Evolutionary conservation across 495 filamentous ascomycete genomes (phyloP).

Genomic region (Trichoderma virens): DNA sequence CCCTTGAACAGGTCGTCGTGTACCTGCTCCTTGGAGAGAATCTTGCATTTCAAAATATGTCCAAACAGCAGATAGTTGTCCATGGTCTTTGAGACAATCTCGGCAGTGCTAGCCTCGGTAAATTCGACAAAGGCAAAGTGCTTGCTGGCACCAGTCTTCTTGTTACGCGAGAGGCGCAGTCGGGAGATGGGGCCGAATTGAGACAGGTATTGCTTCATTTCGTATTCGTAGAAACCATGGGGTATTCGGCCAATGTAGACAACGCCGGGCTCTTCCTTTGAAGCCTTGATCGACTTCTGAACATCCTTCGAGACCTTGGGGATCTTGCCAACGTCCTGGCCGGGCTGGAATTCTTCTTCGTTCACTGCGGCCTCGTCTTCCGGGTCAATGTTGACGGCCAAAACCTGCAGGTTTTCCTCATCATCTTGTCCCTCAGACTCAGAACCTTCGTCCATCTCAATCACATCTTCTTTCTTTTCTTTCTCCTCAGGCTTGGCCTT

Average conservation of each 20-base stretch:
- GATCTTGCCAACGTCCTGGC: slow-evolving; percentile 52
- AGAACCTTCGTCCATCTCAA: background rate
- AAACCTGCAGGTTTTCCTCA: slow-evolving; percentile 43
- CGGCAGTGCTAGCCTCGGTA: slow-evolving; percentile 63
- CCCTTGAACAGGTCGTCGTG: slow-evolving; percentile 80
- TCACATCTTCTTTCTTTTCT: slow-evolving; percentile 16
- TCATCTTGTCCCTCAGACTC: slow-evolving; percentile 30
- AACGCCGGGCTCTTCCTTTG: slow-evolving; percentile 55
- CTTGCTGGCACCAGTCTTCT: slow-evolving; percentile 75
- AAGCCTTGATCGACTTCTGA: slow-evolving; percentile 30
- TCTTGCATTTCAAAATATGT: slow-evolving; percentile 80
- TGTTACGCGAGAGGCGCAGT: slow-evolving; percentile 84
- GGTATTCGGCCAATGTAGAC: slow-evolving; percentile 87
- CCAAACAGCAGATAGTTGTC: slow-evolving; percentile 94
- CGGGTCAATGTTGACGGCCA: slow-evolving; percentile 69
- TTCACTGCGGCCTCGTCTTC: slow-evolving; percentile 49
- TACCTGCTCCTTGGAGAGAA: slow-evolving; percentile 65
- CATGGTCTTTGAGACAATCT: slow-evolving; percentile 90
- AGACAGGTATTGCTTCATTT: slow-evolving; percentile 90
- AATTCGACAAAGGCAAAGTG: slow-evolving; percentile 96
- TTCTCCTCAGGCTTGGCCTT: background rate
- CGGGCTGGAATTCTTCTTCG: slow-evolving; percentile 46
- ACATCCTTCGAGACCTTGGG: slow-evolving; percentile 57
- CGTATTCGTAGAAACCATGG: slow-evolving; percentile 91
- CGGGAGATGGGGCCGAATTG: slow-evolving; percentile 83